These are phyloP conservation scores for Termitomyces sp. DNA, from an alignment of 1,284 basidiomycete species.

Conservation along the genomic window DNA sequence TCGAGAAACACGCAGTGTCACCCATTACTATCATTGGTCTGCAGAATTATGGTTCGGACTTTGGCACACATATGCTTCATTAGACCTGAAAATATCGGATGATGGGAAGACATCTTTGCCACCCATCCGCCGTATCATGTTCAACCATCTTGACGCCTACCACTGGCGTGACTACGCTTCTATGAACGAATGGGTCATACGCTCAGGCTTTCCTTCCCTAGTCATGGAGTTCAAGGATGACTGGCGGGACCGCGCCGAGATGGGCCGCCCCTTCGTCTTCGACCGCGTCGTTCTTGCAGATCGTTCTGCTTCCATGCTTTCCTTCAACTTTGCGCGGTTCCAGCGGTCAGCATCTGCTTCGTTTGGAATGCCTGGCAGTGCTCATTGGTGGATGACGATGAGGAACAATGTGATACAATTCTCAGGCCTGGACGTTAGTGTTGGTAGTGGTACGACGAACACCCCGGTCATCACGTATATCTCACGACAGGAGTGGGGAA, in stretches of 20 bases:
- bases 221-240: constrained; percentile 74
- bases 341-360: constrained; percentile 73
- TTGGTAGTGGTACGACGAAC: constrained; percentile 32
- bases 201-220: constrained; percentile 72
- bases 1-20: constrained; percentile 42
- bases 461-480: constrained; percentile 82
- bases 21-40: constrained; percentile 81
- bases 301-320: constrained; percentile 74
- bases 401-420: constrained; percentile 70
- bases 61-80: constrained; percentile 81
- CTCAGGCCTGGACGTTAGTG: constrained; percentile 46
- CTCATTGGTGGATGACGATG: constrained; percentile 79
- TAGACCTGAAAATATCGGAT: constrained; percentile 64
- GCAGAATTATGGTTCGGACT: constrained; percentile 87
- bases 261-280: constrained; percentile 68
- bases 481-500: constrained; percentile 81
- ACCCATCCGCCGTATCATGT: constrained; percentile 67
- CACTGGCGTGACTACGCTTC: constrained; percentile 85
- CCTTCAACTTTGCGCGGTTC: constrained; percentile 61
- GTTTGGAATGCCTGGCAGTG: constrained; percentile 66
- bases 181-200: constrained; percentile 78
- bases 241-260: constrained; percentile 71
- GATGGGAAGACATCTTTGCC: constrained; percentile 68
- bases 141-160: constrained; percentile 64
- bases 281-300: constrained; percentile 82